These are phyloP conservation scores for Herpetospermum pedunculosum DNA, from an alignment of 306 rosid genomes.

Conservation along the genomic window DNA sequence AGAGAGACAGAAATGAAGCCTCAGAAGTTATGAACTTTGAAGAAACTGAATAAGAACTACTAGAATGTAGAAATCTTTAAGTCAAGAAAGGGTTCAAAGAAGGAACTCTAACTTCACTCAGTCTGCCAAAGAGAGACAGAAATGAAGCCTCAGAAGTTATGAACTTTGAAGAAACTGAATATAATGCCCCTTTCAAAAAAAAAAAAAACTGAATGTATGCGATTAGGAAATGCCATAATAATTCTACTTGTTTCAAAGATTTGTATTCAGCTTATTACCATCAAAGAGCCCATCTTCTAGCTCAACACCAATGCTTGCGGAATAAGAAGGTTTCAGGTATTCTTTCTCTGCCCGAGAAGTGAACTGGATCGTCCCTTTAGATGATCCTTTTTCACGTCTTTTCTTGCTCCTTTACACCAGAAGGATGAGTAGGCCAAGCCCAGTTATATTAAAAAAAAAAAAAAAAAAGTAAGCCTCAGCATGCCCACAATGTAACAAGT, in stretches of 20 bases:
- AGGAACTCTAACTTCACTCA: not conserved
- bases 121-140: not conserved
- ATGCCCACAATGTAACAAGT: not conserved
- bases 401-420: constrained; percentile 47
- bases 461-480: not conserved
- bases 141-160: not conserved
- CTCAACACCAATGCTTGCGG: constrained; percentile 89
- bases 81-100: not conserved
- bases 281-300: constrained; percentile 96
- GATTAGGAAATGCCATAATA: not conserved
- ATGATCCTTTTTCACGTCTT: constrained; percentile 48
- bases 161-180: not conserved
- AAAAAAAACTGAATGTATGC: too few species aligned
- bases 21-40: not conserved
- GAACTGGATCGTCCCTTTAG: constrained; percentile 48
- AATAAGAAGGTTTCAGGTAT: constrained; percentile 78
- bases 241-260: constrained; percentile 1
- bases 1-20: not conserved
- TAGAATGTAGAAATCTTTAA: not conserved
- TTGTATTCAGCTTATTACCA: constrained; percentile 35
- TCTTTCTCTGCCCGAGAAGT: constrained; percentile 88
- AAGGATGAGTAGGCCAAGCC: constrained; percentile 14
- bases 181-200: too few species aligned
- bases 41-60: not conserved
- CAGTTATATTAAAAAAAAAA: constrained; percentile 13